Evolutionary conservation across 2,329 filamentous ascomycete genomes (phyloP), one percentile per base, ranked within the genome.

Genomic region (Sporothrix humicola): DNA sequence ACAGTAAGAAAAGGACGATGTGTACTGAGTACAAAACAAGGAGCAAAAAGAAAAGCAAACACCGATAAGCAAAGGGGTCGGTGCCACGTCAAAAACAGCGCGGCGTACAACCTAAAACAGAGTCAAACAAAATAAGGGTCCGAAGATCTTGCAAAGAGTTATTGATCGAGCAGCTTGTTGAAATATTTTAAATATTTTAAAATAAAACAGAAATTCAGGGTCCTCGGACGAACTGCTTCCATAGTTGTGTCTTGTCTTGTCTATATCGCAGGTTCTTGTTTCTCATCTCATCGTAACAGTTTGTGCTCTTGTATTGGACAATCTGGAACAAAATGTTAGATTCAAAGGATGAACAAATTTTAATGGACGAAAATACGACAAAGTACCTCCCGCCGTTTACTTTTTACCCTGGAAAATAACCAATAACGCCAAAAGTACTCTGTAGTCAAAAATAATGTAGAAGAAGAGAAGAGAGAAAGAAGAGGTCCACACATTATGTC

Each of bases 21-120:
- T 63, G 37, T 63, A 63, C 59, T 9, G 59, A 63, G 59, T 63
- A 63, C 59, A 23, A 63, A 20, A 63, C 6, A 17, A 54, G 52
- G n/a, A 54, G 52, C 3, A 54, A 23, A 54, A 26, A 48, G 17
- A 63, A 12, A n/a, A 46, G 42, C 37, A 46, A 46, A 15, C 37
- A 46, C n/a, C 59, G 4, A 42, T n/a, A 31, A 9, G 15, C 15
- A 52, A 52, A 61, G 13, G 52, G 52, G 17, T 23, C 37, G 56
- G 10, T 17, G 56, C 2, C 37, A 44, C 59, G 15, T 4, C 10
- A 17, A 44, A 13, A 20, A 20, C 2, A 9, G 37, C n/a, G 59
- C 59, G 59, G 31, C 31, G 37, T 63, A 46, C 17, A 20, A 44
- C 59, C 13, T 65, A 44, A 65, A 46, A 44, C 31, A 65, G 46